phyloP scores from a whole-genome alignment of 352 stramenopile genomes.

The Phytophthora fragariaefolia region DNA sequence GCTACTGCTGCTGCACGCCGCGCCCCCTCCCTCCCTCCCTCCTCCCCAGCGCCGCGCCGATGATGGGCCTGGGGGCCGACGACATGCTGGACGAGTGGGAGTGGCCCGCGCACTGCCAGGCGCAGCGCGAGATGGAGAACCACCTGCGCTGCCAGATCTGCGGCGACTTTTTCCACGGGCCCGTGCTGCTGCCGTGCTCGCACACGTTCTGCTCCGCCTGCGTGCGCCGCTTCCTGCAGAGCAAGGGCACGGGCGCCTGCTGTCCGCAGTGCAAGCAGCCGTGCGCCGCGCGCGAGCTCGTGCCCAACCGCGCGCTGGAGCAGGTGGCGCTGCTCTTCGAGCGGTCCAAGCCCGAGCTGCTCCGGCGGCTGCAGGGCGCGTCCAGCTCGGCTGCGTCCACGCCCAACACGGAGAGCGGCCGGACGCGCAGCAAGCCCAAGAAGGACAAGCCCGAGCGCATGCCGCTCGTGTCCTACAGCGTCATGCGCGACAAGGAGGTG shows the following conservation, averaged over 20 bases:
- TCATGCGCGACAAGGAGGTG: conserved; percentile 89
- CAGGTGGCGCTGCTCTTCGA: conserved; percentile 76
- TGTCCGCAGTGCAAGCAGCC: conserved; percentile 85
- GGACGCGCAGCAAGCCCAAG: conserved; percentile 11
- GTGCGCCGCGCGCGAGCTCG: conserved; percentile 60
- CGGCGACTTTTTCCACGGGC: conserved; percentile 84
- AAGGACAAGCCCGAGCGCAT: conserved; percentile 60
- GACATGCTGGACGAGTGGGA: conserved; percentile 74
- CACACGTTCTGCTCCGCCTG: conserved; percentile 89
- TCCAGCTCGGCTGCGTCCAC: conserved; percentile 27
- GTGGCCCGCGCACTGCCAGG: conserved; percentile 62
- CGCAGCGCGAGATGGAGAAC: conserved; percentile 77
- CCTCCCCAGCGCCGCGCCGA: conserved; percentile 15
- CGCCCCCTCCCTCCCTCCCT: background rate
- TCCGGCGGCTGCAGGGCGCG: conserved; percentile 44
- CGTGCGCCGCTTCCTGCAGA: conserved; percentile 81
- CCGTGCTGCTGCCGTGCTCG: conserved; percentile 77
- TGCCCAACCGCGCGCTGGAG: conserved; percentile 79
- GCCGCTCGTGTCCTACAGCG: conserved; percentile 82
- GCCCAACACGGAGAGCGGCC: conserved; percentile 27
- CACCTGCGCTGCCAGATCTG: conserved; percentile 85
- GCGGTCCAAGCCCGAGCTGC: conserved; percentile 70
- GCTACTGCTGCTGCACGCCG: background rate
- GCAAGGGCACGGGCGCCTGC: conserved; percentile 66
- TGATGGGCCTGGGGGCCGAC: conserved; percentile 25